Evolutionary conservation across 2,329 filamentous ascomycete genomes (phyloP).

Genomic region (Penicillium sp.): DNA sequence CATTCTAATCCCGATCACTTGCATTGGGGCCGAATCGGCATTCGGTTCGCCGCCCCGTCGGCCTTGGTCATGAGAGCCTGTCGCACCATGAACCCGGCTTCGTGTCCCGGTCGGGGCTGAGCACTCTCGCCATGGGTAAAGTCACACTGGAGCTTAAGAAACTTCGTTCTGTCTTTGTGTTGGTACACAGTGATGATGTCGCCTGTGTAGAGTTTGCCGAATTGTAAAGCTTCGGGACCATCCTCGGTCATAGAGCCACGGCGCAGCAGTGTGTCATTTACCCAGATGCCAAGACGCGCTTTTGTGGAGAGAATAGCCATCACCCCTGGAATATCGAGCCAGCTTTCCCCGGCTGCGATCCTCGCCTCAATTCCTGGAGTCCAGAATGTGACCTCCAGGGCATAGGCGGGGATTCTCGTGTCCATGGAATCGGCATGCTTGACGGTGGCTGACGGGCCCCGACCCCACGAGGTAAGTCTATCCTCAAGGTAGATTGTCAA

Average conservation of each 20-base stretch:
- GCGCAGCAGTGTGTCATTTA: slow-evolving; percentile 69
- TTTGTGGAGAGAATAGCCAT: slow-evolving; percentile 77
- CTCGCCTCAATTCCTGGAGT: slow-evolving; percentile 63
- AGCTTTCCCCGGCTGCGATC: slow-evolving; percentile 56
- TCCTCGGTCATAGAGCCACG: slow-evolving; percentile 55
- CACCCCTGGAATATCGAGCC: slow-evolving; percentile 53
- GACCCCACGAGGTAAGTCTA: slow-evolving; percentile 73
- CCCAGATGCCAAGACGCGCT: slow-evolving; percentile 68
- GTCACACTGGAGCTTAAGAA: slow-evolving; percentile 45
- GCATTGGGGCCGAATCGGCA: slow-evolving; percentile 14
- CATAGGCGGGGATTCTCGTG: slow-evolving; percentile 73
- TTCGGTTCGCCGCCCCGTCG: slow-evolving; percentile 23
- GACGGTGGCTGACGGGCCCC: slow-evolving; percentile 65
- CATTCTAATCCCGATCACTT: slow-evolving; percentile 12
- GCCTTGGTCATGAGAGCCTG: slow-evolving; percentile 36
- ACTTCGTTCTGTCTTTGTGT: slow-evolving; percentile 34
- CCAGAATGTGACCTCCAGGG: slow-evolving; percentile 74
- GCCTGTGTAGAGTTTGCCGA: slow-evolving; percentile 68
- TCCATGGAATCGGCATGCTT: slow-evolving; percentile 64
- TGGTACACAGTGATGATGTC: slow-evolving; percentile 74
- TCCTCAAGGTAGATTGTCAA: slow-evolving; percentile 65
- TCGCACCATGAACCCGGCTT: slow-evolving; percentile 41
- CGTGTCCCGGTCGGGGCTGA: slow-evolving; percentile 38
- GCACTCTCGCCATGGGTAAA: slow-evolving; percentile 49
- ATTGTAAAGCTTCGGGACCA: slow-evolving; percentile 53